Evolutionary conservation across 441 rosid genomes (phyloP).

Genomic region (Brassica hybrid): DNA sequence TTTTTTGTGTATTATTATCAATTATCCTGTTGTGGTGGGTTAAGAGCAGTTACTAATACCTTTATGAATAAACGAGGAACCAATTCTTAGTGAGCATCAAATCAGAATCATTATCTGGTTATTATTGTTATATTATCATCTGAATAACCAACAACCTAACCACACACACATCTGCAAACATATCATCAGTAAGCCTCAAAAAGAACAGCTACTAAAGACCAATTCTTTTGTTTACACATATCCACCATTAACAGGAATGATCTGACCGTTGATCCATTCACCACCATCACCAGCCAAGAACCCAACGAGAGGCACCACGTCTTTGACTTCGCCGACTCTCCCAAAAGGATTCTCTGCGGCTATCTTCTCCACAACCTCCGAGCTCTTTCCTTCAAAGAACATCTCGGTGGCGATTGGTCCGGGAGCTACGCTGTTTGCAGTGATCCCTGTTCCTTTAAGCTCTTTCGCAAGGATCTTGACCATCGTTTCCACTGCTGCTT

Average conservation of each 20-base stretch:
- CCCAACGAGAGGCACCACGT: constrained; percentile 69
- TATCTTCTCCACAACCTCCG: constrained; percentile 51
- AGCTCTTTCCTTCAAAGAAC: constrained; percentile 58
- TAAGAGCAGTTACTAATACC: neutral
- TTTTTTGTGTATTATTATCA: no score
- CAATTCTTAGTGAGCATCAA: neutral
- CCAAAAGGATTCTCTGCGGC: constrained; percentile 52
- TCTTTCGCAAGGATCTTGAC: constrained; percentile 72
- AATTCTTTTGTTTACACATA: constrained; percentile 17
- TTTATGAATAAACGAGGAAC: neutral
- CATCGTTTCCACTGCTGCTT: constrained; percentile 78
- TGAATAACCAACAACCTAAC: neutral
- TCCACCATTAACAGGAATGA: constrained; percentile 39
- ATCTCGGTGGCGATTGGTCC: constrained; percentile 78
- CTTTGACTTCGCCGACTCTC: constrained; percentile 62
- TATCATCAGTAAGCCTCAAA: neutral
- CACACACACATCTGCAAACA: neutral
- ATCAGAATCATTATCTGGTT: neutral
- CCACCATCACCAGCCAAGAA: constrained; percentile 76
- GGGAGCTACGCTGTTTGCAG: constrained; percentile 75
- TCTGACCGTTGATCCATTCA: constrained; percentile 53
- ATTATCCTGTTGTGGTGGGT: no score
- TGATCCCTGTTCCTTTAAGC: constrained; percentile 72
- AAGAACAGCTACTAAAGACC: neutral
- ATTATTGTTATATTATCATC: neutral